A percentile compares a stretch with the other conserved stretches of the same genome.
Conservation (phyloP, 108 stramenopile species). For the Epithemia pelagica region DNA sequence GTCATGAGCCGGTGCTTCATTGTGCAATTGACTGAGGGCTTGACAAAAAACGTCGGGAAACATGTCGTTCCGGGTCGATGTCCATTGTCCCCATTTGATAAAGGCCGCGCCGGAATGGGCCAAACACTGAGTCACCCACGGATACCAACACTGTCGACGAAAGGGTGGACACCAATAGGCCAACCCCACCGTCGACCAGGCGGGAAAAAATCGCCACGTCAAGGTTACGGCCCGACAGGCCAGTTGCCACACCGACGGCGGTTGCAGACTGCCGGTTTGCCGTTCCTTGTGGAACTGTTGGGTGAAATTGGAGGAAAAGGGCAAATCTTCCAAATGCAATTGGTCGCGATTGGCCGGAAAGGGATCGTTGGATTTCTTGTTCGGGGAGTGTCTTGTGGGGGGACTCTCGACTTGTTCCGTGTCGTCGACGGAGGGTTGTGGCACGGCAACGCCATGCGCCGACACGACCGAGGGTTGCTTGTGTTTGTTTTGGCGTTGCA, state of each 20-base stretch:
- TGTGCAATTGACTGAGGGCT: conserved; percentile 46
- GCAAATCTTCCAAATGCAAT: too few relatives aligned
- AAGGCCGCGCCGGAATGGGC: conserved; percentile 56
- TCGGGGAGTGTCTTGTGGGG: too few relatives aligned
- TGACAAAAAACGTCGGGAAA: conserved; percentile 69
- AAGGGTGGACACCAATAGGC: conserved; percentile 33
- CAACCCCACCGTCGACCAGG: conserved; percentile 27
- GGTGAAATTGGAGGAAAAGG: background rate
- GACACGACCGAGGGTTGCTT: conserved; percentile 23
- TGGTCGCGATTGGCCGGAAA: too few relatives aligned
- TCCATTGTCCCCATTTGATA: conserved; percentile 85
- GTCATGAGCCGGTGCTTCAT: conserved; percentile 56
- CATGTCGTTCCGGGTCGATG: conserved; percentile 65
- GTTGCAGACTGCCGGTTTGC: background rate
- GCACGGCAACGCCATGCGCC: conserved; percentile 33
- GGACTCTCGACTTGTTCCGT: too few relatives aligned
- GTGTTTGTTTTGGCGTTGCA: conserved; percentile 16
- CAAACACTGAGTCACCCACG: conserved; percentile 32
- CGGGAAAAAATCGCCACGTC: conserved; percentile 24
- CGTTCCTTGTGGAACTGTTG: too few relatives aligned
- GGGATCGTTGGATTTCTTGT: too few relatives aligned
- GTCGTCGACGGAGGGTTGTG: too few relatives aligned
- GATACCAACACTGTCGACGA: conserved; percentile 45
- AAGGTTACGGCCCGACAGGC: conserved; percentile 20
- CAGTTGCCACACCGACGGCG: conserved; percentile 13